phyloP scores from a whole-genome alignment of 208 protist genomes.

The Porcisia hertigi region DNA sequence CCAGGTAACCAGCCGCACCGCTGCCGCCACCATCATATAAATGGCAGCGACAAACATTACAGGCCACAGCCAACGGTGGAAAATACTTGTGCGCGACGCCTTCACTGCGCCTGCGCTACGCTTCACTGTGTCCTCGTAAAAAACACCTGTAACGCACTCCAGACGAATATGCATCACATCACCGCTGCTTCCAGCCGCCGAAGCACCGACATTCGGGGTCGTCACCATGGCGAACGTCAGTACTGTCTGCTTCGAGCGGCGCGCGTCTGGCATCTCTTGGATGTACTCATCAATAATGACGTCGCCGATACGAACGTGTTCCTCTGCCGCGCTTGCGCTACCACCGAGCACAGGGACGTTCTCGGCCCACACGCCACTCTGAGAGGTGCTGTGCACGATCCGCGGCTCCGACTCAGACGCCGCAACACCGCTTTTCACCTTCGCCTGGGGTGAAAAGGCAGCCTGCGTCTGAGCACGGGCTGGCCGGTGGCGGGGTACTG shows the following conservation, averaged over 20 bases:
- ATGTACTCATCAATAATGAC: slow-evolving; percentile 20
- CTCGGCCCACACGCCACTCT: slow-evolving; percentile 20
- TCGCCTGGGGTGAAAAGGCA: neutral
- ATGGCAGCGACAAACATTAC: slow-evolving; percentile 34
- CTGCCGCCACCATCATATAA: slow-evolving; percentile 34
- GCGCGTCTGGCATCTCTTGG: slow-evolving; percentile 1
- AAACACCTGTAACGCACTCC: slow-evolving; percentile 30
- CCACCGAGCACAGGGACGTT: slow-evolving; percentile 5
- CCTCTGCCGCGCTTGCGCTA: slow-evolving; percentile 12
- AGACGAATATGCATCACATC: slow-evolving; percentile 31
- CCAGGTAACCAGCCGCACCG: slow-evolving; percentile 13
- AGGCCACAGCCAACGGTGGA: slow-evolving; percentile 48
- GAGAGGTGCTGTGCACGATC: slow-evolving; percentile 5
- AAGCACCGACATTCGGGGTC: neutral
- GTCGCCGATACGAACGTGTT: slow-evolving; percentile 9
- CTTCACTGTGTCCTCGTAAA: slow-evolving; percentile 15
- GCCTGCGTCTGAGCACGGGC: neutral
- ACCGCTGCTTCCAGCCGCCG: neutral
- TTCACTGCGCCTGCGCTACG: slow-evolving; percentile 10
- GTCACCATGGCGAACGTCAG: slow-evolving; percentile 19
- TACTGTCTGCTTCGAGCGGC: slow-evolving; percentile 12
- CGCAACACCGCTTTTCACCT: neutral
- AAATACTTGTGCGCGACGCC: slow-evolving; percentile 29
- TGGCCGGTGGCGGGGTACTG: neutral
- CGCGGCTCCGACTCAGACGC: neutral